A percentile compares a stretch with the other conserved stretches of the same genome.
These are phyloP conservation scores for sweet orange (Citrus sinensis) DNA, from an alignment of 345 rosid species.

Conservation along the genomic window DVS_A1.0 CM039165.1:33287501-33288000, in stretches of 20 bases:
- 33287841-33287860: too few species aligned
- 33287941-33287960: background rate
- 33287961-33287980: background rate
- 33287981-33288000: background rate
- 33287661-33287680: background rate
- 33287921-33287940: background rate
- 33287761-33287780: background rate
- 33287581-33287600: slow-evolving; percentile 7
- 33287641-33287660: background rate
- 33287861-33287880: background rate
- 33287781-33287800: background rate
- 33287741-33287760: background rate
- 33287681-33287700: background rate
- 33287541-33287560: slow-evolving; percentile 26
- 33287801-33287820: too few species aligned
- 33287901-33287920: background rate
- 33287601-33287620: slow-evolving; percentile 30
- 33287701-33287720: background rate
- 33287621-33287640: slow-evolving; percentile 34
- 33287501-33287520: slow-evolving; percentile 22
- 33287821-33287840: background rate
- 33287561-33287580: slow-evolving; percentile 24
- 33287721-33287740: background rate
- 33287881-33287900: background rate
- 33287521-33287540: slow-evolving; percentile 28